Evolutionary conservation across 441 rosid genomes (phyloP), one percentile per base, ranked within the genome.

Genomic region (Populus tomentosa): DNA sequence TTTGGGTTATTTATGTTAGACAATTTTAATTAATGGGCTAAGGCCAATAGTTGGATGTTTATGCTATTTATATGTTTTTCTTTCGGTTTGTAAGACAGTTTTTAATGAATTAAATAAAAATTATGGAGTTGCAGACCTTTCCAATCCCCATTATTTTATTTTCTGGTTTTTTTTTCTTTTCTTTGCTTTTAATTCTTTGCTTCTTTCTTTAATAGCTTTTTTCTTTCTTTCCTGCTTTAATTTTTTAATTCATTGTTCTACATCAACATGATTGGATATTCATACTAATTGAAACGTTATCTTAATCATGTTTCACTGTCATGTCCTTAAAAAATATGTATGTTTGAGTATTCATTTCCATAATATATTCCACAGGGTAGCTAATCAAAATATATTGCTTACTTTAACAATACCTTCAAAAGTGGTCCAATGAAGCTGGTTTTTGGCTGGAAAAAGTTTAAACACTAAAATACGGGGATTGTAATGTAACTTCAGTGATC

Each of bases 21-120:
- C 0, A 33, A 0, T 33, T 33, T 33, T 33, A 33, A 33, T 33
- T 33, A 1, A 33, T 33, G 1, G 1, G 7, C 0, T 0, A 6
- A 33, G 35, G 6, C 7, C 1, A 33, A 33, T 33, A 33, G 1
- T 33, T 33, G 1, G 35, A 33, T 33, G 7, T 6, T 33, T 33
- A 33, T 33, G 1, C 0, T 33, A 33, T 33, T 33, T 33, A 6
- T 33, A 33, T 33, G 7, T 33, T 33, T 33, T 33, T 33, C 7
- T 33, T 6, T 33, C 35, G 1, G 7, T 1, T 33, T 33, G 7
- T 33, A 33, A 33, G 35, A 33, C 0, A 32, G 0, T 32, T 32
- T 32, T 1, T 33, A 7, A 33, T 33, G 35, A 33, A 33, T 33
- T 33, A 1, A 33, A 33, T 33, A 33, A 33, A 33, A 33, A 6